Evolutionary conservation across 164 flowering plant species (phyloP).

Genomic region (Vitis rotundifolia): DNA sequence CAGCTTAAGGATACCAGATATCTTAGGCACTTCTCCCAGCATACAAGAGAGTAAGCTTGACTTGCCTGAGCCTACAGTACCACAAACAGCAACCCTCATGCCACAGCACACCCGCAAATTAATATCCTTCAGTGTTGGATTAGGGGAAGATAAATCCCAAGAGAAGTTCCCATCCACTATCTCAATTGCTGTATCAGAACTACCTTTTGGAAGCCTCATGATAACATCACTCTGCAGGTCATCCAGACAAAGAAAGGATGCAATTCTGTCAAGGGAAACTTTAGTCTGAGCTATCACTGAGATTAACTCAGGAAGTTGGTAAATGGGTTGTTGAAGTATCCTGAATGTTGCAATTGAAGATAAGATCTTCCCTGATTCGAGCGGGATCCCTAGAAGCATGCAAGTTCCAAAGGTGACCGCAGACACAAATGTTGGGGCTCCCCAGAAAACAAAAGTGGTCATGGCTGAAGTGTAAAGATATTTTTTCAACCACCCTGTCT

Average conservation of each 20-base stretch:
- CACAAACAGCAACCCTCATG: conserved; percentile 79
- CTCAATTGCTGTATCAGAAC: conserved; percentile 56
- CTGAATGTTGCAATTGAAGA: conserved; percentile 81
- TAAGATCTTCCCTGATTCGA: conserved; percentile 65
- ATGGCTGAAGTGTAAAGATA: conserved; percentile 43
- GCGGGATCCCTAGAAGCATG: conserved; percentile 57
- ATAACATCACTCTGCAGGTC: conserved; percentile 49
- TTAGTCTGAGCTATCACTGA: conserved; percentile 70
- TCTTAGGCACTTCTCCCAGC: conserved; percentile 52
- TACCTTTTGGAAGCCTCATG: conserved; percentile 43
- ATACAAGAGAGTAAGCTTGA: conserved; percentile 59
- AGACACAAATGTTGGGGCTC: conserved; percentile 65
- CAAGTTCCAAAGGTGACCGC: conserved; percentile 59
- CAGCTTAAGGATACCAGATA: conserved; percentile 41
- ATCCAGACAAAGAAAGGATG: conserved; percentile 56
- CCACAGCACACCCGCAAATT: conserved; percentile 50
- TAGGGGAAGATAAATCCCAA: conserved; percentile 47
- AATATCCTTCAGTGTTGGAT: conserved; percentile 47
- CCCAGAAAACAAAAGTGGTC: conserved; percentile 53
- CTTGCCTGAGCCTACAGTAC: conserved; percentile 73
- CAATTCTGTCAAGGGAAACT: conserved; percentile 70
- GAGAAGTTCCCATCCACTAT: conserved; percentile 50
- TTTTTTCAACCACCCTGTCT: conserved; percentile 60
- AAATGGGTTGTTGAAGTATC: conserved; percentile 69
- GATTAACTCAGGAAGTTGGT: conserved; percentile 58